A percentile compares a stretch with the other conserved stretches of the same genome.
phyloP scores from a whole-genome alignment of 306 rosid genomes.

The Oxytropis ochrocephala region DNA sequence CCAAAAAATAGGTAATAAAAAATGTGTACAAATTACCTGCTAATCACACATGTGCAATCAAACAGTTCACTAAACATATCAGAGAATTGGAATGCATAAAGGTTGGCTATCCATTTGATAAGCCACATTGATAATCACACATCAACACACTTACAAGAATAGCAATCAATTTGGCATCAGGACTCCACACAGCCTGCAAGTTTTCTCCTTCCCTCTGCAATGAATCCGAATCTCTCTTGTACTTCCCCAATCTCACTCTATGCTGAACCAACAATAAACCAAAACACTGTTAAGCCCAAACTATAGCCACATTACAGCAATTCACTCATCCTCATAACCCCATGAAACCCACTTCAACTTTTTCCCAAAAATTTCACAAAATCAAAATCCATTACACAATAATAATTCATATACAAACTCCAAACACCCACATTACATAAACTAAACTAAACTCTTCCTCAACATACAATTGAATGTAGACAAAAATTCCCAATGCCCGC shows the following conservation, averaged over 20 bases:
- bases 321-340: not conserved
- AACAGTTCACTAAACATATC: no score
- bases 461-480: not conserved
- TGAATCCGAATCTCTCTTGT: constrained; percentile 80
- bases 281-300: constrained; percentile 33
- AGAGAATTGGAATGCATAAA: no score
- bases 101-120: no score
- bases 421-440: constrained; percentile 20
- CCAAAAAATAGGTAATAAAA: no score
- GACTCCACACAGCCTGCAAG: constrained; percentile 95
- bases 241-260: constrained; percentile 86
- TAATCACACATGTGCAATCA: no score
- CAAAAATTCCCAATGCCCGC: not conserved
- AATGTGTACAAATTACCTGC: no score
- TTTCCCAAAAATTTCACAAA: not conserved
- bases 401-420: constrained; percentile 12
- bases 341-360: constrained; percentile 20
- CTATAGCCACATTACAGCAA: constrained; percentile 21
- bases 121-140: no score
- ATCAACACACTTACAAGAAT: constrained; percentile 81
- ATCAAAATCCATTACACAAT: not conserved
- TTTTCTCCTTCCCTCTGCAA: constrained; percentile 82
- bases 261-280: constrained; percentile 55
- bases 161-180: constrained; percentile 80
- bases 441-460: not conserved